Evolutionary conservation across 1,139 yeast species (phyloP).

Genomic region (Debaryomyces psychrophilus): DNA sequence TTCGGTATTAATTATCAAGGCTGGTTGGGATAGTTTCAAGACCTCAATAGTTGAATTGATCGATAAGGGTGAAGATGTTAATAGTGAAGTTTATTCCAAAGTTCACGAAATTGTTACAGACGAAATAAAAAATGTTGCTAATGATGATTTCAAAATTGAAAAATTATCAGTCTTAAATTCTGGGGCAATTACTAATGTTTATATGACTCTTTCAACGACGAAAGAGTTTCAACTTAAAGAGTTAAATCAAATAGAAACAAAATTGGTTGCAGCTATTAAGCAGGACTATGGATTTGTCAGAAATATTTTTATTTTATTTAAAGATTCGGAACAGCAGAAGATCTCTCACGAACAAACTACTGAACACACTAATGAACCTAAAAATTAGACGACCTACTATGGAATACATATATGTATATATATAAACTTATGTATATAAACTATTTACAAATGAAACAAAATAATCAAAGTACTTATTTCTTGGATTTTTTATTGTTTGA

Average conservation of each 20-base stretch:
- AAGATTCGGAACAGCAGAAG: conserved; percentile 12
- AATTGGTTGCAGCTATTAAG: conserved; percentile 28
- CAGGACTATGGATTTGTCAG: conserved; percentile 39
- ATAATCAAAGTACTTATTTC: conserved; percentile 7
- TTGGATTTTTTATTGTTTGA: conserved; percentile 17
- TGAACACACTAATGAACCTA: neutral
- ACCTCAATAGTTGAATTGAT: conserved; percentile 74
- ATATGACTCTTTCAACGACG: conserved; percentile 27
- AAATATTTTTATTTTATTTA: conserved; percentile 31
- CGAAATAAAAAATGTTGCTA: conserved; percentile 22
- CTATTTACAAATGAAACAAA: conserved; percentile 17
- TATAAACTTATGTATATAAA: conserved; percentile 9
- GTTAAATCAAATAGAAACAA: conserved; percentile 32
- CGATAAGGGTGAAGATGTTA: conserved; percentile 53
- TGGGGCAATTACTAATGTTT: conserved; percentile 66
- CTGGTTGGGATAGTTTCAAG: conserved; percentile 77
- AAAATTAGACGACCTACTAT: conserved; percentile 10
- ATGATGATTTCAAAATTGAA: conserved; percentile 35
- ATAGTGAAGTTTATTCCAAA: conserved; percentile 34
- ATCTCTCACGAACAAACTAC: neutral
- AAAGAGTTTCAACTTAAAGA: conserved; percentile 26
- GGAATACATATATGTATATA: conserved; percentile 1
- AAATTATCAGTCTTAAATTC: conserved; percentile 63
- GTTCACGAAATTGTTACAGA: conserved; percentile 25
- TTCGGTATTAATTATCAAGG: conserved; percentile 76